Evolutionary conservation across 2,329 filamentous ascomycete genomes (phyloP).

Genomic region (Alternaria brassicae): DNA sequence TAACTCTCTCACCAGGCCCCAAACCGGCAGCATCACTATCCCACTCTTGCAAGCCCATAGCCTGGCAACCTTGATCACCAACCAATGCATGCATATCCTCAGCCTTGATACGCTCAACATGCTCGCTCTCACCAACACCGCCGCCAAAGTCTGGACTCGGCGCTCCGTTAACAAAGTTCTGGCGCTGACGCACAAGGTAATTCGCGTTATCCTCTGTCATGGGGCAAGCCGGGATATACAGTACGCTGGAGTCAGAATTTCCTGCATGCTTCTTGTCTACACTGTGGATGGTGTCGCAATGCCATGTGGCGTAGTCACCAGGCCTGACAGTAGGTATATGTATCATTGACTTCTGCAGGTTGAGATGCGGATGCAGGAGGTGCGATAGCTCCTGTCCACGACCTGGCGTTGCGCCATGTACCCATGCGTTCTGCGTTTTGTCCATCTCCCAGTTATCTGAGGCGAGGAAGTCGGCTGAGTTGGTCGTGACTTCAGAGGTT

Average conservation of each 20-base stretch:
- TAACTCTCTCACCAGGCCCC: constrained; percentile 59
- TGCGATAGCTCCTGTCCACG: constrained; percentile 72
- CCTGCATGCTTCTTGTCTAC: constrained; percentile 83
- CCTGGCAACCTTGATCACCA: constrained; percentile 58
- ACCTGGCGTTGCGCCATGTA: constrained; percentile 75
- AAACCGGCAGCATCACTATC: constrained; percentile 59
- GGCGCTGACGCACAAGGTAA: constrained; percentile 73
- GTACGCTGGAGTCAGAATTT: constrained; percentile 75
- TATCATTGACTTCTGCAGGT: constrained; percentile 72
- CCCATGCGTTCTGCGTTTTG: constrained; percentile 60
- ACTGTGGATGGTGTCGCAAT: constrained; percentile 81
- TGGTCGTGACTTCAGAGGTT: constrained; percentile 37
- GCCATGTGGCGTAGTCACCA: constrained; percentile 79
- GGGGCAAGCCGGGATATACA: constrained; percentile 90
- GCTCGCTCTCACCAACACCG: constrained; percentile 68
- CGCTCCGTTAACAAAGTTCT: constrained; percentile 70
- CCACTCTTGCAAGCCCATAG: constrained; percentile 61
- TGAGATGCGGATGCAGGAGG: constrained; percentile 72
- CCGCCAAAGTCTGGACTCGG: constrained; percentile 59
- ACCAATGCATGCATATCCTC: constrained; percentile 52
- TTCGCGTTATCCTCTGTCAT: constrained; percentile 76
- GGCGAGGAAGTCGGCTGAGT: constrained; percentile 55
- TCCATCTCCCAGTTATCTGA: constrained; percentile 68
- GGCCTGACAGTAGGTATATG: constrained; percentile 72
- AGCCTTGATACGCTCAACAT: constrained; percentile 52